Conservation (phyloP, 148 eudicot species). For the Euryodendron excelsum region DNA sequence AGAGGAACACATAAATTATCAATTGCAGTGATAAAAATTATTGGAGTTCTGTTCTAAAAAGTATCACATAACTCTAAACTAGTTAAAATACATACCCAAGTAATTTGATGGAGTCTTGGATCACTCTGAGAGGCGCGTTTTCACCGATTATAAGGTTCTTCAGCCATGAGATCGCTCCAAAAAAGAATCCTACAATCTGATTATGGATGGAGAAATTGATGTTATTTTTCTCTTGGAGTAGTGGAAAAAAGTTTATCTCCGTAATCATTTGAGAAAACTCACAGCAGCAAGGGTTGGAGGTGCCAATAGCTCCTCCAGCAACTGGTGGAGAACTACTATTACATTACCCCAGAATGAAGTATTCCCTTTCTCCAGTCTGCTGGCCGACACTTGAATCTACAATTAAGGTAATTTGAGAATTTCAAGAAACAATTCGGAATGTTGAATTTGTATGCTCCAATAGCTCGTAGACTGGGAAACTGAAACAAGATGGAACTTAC, state of each 20-base stretch:
- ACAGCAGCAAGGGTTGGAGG: slow-evolving; percentile 90
- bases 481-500: slow-evolving; percentile 23
- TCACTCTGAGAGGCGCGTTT: slow-evolving; percentile 69
- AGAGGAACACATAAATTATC: neutral
- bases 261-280: slow-evolving; percentile 26
- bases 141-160: slow-evolving; percentile 67
- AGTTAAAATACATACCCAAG: slow-evolving; percentile 76
- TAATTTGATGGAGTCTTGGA: slow-evolving; percentile 63
- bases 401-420: slow-evolving; percentile 3
- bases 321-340: slow-evolving; percentile 36
- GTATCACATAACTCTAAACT: no score
- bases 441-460: neutral
- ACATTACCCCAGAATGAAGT: slow-evolving; percentile 30
- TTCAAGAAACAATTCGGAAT: neutral
- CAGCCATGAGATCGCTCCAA: slow-evolving; percentile 67
- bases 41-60: no score
- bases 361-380: slow-evolving; percentile 11
- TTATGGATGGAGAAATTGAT: neutral
- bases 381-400: slow-evolving; percentile 17
- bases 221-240: neutral
- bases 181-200: slow-evolving; percentile 63
- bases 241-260: neutral
- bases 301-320: slow-evolving; percentile 58
- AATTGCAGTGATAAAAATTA: no score
- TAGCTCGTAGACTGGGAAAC: neutral